phyloP scores from a whole-genome alignment of 495 filamentous ascomycete species.

The Cladorrhinum samala region DNA sequence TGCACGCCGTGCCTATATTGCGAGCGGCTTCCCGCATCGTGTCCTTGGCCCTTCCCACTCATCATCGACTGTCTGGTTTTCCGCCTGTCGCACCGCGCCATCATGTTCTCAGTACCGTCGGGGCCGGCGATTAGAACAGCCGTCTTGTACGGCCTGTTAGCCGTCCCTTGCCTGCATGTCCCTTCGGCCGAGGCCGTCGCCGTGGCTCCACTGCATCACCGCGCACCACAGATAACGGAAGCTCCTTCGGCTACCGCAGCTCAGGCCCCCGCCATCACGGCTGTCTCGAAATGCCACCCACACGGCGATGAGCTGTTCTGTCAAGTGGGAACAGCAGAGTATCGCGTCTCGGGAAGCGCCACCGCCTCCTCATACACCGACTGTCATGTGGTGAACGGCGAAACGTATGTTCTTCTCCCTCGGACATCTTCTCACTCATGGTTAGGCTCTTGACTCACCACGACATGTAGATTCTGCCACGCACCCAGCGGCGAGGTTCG shows the following conservation, averaged over 20 bases:
- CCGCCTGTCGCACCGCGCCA: background rate
- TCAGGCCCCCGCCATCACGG: constrained; percentile 12
- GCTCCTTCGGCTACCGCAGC: background rate
- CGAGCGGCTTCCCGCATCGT: background rate
- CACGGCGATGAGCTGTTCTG: constrained; percentile 10
- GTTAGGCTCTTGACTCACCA: background rate
- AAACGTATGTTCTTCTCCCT: constrained; percentile 11
- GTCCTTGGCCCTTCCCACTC: background rate
- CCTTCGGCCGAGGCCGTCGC: constrained; percentile 1
- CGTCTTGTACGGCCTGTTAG: constrained; percentile 14
- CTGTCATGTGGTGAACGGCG: constrained; percentile 7
- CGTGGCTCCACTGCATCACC: constrained; percentile 5
- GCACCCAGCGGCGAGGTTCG: constrained; percentile 9
- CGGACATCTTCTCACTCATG: background rate
- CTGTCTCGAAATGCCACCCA: constrained; percentile 14
- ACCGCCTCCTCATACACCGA: constrained; percentile 12
- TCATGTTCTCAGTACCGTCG: constrained; percentile 10
- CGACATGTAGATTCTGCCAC: constrained; percentile 6
- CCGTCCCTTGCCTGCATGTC: too few relatives aligned
- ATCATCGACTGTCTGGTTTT: background rate
- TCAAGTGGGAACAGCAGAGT: constrained; percentile 13
- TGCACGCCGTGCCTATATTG: background rate
- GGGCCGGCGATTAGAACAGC: constrained; percentile 4
- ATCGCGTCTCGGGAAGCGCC: constrained; percentile 9
- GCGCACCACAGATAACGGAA: constrained; percentile 13